These are phyloP conservation scores for Sphaceloma murrayae DNA, from an alignment of 2,329 filamentous ascomycete genomes.

Conservation along the genomic window DNA sequence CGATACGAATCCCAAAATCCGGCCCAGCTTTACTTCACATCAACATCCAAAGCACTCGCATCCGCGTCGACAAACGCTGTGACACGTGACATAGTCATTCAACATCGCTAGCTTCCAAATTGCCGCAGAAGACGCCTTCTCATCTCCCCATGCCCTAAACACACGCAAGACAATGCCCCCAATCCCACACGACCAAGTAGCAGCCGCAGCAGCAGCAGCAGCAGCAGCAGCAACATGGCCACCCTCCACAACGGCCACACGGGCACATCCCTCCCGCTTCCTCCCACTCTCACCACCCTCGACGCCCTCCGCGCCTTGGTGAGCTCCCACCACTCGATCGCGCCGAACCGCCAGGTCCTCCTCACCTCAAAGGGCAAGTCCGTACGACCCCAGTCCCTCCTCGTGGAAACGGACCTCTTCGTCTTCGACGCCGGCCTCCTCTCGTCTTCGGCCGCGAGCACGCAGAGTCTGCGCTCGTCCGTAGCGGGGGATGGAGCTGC, in stretches of 20 bases:
- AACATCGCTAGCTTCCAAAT: no score
- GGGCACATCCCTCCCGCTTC: conserved; percentile 73
- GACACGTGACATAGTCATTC: no score
- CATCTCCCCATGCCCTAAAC: background rate
- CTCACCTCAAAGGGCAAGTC: conserved; percentile 78
- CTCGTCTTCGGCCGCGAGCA: conserved; percentile 37
- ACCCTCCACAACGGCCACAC: conserved; percentile 88
- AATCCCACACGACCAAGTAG: background rate
- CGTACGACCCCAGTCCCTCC: conserved; percentile 68
- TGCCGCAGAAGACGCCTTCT: no score
- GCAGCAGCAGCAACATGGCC: conserved; percentile 49
- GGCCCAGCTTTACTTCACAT: background rate
- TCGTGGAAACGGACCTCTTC: conserved; percentile 81
- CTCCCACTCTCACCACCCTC: conserved; percentile 67
- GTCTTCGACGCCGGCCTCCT: conserved; percentile 68
- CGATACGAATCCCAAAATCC: background rate
- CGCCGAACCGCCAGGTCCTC: conserved; percentile 69
- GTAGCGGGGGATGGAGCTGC: background rate
- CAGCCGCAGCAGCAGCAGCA: no score
- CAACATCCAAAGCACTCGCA: no score
- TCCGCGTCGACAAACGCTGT: no score
- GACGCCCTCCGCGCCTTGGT: conserved; percentile 82
- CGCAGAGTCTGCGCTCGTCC: conserved; percentile 21
- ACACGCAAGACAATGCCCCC: background rate
- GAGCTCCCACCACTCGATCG: conserved; percentile 61